Base-by-base conservation (phyloP, 129 eudicot genomes). In the Tagetes patula region DNA sequence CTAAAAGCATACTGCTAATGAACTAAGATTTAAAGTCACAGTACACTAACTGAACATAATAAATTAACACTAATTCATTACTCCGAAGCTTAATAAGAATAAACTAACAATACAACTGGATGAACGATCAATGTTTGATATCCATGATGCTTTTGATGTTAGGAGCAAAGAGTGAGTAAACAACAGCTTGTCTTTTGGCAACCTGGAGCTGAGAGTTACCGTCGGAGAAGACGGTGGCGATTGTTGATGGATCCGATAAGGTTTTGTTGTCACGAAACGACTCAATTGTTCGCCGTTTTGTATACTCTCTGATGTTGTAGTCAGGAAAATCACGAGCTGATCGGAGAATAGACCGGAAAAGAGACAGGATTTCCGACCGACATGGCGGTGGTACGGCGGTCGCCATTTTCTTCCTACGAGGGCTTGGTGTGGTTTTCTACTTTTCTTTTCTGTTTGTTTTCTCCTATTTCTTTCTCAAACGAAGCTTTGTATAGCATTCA, bases 301-400 rank as follows among this genome's bases (percentile, higher is more conserved):
- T 69, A 74, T 91, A 88, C 77, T 91, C 88, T 68, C 87, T 80
- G 11, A 88, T 74, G 83, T 91, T 91, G 85, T 91, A 88, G 58
- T 91, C 97, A 0, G 89, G 6, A 53, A 91, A 88, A 43, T 75
- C 56, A 53, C 87, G 85, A 38, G 96, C 74, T 55, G 85, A 75
- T 27, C 89, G 85, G 9, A 91, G 77, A 1, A 91, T 70, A 11
- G 90, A 80, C 20, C 92, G 89, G 88, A 82, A 76, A 4, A 91
- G 87, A 1, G 87, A 79, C 30, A 89, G 81, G 37, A 87, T 74
- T 74, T 79, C 83, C 41, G 69, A 1, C 38, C 93, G 79, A 31
- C 85, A 8, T 0, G 90, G 89, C 39, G 86, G 64, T 9, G 80
- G 30, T 14, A 82, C 78, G 14, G 62, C 79, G 6, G 64, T 65